A percentile compares a stretch with the other conserved stretches of the same genome.
phyloP scores from a whole-genome alignment of 1,284 basidiomycete genomes.

The Ganoderma meredithae region DNA sequence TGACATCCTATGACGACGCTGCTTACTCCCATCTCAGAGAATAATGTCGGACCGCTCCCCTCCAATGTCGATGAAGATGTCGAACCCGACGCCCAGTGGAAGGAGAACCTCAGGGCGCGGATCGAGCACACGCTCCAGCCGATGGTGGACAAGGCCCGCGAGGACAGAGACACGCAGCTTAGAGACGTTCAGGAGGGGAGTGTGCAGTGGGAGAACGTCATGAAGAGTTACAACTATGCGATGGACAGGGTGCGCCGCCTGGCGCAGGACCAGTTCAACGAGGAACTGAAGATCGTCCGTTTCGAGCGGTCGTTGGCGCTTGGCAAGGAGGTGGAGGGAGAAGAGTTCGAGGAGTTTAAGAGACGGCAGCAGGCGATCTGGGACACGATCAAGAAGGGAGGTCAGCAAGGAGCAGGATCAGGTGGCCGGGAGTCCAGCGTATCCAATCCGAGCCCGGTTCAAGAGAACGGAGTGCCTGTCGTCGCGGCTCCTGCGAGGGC shows the following conservation, averaged over 20 bases:
- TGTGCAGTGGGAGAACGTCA: slow-evolving; percentile 42
- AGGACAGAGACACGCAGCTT: slow-evolving; percentile 49
- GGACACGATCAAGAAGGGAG: slow-evolving; percentile 39
- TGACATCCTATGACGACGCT: slow-evolving; percentile 35
- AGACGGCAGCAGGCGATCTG: slow-evolving; percentile 43
- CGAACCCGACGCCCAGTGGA: slow-evolving; percentile 63
- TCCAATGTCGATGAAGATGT: slow-evolving; percentile 45
- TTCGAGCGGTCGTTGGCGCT: slow-evolving; percentile 29
- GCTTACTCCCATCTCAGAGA: slow-evolving; percentile 32
- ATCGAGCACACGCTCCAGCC: slow-evolving; percentile 53
- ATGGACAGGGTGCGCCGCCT: slow-evolving; percentile 45
- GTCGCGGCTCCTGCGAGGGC: slow-evolving; percentile 15
- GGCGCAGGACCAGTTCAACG: slow-evolving; percentile 40
- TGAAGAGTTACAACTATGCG: slow-evolving; percentile 46
- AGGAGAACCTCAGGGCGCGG: slow-evolving; percentile 46
- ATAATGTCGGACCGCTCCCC: slow-evolving; percentile 30
- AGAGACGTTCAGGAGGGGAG: slow-evolving; percentile 39
- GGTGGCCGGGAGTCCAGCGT: slow-evolving; percentile 22
- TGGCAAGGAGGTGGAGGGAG: slow-evolving; percentile 37
- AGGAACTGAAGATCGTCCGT: slow-evolving; percentile 36
- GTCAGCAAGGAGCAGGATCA: slow-evolving; percentile 14
- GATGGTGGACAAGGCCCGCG: slow-evolving; percentile 58
- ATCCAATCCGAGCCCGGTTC: slow-evolving; percentile 16
- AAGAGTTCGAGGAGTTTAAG: slow-evolving; percentile 39
- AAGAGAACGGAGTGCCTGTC: slow-evolving; percentile 28